Base-by-base conservation (phyloP, 2,329 filamentous ascomycete species). In the Pseudogymnoascus sp. region DNA sequence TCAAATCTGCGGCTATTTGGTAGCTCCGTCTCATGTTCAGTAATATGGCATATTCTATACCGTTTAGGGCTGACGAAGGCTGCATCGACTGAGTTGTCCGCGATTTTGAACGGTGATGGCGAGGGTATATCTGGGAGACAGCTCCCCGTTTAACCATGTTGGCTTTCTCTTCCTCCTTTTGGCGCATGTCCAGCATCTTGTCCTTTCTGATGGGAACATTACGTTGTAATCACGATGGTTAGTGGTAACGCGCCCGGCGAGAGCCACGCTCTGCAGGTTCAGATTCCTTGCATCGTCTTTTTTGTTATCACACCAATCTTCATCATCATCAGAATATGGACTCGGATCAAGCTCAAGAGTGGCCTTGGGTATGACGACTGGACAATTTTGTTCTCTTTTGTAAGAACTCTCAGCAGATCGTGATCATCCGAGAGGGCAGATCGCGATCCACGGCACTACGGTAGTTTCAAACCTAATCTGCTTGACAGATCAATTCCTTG, bases 201-300 rank as follows among this genome's bases (percentile, higher is more conserved):
- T 30, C n/a, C 7, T 30, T 14, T 11, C 43, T 30, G 22, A 50
- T 50, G 43, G 43, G 25, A 50, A 28, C 9, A 4, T 28, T 14
- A n/a, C n/a, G n/a, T 30, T 30, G 25, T 11, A 16, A 50, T 30
- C 25, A 28, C 25, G 7, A 50, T 50, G 43, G 43, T 50, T 50
- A 50, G 43, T 50, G 43, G 43, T 50, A 50, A 50, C 25, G n/a
- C 22, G 25, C 43, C 43, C 25, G 43, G 43, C 16, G 43, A 50
- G 43, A 50, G 43, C 43, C 22, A 50, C 25, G 43, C 25, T 50
- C 43, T 50, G 43, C 43, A 50, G 12, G 38, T 78, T 74, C 64
- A 77, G 71, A 60, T 80, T 77, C 57, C 72, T 70, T 7, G 77
- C 77, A 69, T 81, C 80, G 69, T 77, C 39, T 79, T 79, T 68